Conservation (phyloP, 352 stramenopile genomes). For the Globisporangium cederbergense region DNA sequence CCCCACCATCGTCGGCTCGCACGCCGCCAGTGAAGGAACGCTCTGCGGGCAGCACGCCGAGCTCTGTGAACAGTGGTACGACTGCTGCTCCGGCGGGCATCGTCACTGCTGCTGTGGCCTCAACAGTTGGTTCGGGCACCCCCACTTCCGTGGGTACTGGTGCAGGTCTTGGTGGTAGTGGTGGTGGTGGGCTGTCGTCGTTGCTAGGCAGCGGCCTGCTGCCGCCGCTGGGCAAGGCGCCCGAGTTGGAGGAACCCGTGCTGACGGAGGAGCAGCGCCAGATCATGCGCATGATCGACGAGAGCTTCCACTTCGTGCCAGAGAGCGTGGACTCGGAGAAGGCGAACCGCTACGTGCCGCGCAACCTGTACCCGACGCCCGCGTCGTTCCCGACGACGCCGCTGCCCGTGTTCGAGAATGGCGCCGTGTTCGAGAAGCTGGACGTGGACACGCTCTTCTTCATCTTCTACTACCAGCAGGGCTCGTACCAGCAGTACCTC, state of each 20-base stretch:
- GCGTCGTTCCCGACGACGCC: constrained; percentile 88
- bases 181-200: constrained; percentile 9
- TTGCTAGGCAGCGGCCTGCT: constrained; percentile 9
- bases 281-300: constrained; percentile 77
- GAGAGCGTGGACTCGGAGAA: constrained; percentile 89
- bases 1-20: constrained; percentile 8
- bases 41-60: constrained; percentile 17
- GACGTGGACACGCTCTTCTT: constrained; percentile 99
- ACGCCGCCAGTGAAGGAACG: constrained; percentile 21
- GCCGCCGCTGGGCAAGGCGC: constrained; percentile 11
- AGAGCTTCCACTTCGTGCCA: constrained; percentile 91
- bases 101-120: constrained; percentile 9
- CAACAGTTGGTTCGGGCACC: not conserved
- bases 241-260: constrained; percentile 35
- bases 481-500: constrained; percentile 99
- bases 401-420: constrained; percentile 91
- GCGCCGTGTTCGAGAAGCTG: constrained; percentile 96
- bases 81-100: constrained; percentile 7
- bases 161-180: not conserved
- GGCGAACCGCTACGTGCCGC: constrained; percentile 90
- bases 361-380: constrained; percentile 93
- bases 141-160: not conserved
- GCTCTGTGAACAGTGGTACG: constrained; percentile 6
- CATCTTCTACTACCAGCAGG: constrained; percentile 99
- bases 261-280: constrained; percentile 80